phyloP scores from a whole-genome alignment of 495 filamentous ascomycete genomes.

The Talaromyces trachyspermus region DNA sequence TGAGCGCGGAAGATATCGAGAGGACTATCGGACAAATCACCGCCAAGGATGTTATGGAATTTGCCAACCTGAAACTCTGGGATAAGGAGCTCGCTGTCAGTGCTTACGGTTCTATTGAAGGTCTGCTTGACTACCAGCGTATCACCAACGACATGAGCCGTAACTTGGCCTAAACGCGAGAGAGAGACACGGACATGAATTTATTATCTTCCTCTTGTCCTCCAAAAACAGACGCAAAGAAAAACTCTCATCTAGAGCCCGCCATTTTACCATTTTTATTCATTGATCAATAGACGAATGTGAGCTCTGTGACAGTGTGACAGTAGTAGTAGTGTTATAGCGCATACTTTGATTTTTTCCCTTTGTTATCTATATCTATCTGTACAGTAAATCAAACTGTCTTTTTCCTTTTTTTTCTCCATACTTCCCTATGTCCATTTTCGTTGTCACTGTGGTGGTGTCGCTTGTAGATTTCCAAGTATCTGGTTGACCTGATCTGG shows the following conservation, averaged over 20 bases:
- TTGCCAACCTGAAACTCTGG: conserved; percentile 86
- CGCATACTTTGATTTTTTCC: conserved; percentile 8
- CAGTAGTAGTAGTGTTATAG: conserved; percentile 12
- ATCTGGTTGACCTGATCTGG: no score
- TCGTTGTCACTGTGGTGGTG: not conserved
- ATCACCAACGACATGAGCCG: conserved; percentile 86
- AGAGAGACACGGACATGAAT: not conserved
- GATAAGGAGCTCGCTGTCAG: conserved; percentile 92
- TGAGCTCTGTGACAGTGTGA: conserved; percentile 10
- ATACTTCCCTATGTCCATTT: not conserved
- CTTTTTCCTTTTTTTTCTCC: conserved; percentile 3
- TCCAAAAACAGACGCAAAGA: not conserved
- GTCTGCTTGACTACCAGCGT: conserved; percentile 80
- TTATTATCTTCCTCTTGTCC: not conserved
- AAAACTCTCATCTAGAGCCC: conserved; percentile 1
- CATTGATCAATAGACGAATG: conserved; percentile 8
- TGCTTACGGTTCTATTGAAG: conserved; percentile 89
- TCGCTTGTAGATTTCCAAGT: no score
- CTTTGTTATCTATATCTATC: conserved; percentile 8
- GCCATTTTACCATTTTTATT: conserved; percentile 6
- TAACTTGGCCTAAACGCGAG: conserved; percentile 35
- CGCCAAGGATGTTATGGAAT: conserved; percentile 94
- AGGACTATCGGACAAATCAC: conserved; percentile 77
- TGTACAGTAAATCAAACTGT: conserved; percentile 11
- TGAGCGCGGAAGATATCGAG: conserved; percentile 91